Evolutionary conservation across 805 yeast genomes (phyloP).

Genomic region (Starmerella davenportii): DNA sequence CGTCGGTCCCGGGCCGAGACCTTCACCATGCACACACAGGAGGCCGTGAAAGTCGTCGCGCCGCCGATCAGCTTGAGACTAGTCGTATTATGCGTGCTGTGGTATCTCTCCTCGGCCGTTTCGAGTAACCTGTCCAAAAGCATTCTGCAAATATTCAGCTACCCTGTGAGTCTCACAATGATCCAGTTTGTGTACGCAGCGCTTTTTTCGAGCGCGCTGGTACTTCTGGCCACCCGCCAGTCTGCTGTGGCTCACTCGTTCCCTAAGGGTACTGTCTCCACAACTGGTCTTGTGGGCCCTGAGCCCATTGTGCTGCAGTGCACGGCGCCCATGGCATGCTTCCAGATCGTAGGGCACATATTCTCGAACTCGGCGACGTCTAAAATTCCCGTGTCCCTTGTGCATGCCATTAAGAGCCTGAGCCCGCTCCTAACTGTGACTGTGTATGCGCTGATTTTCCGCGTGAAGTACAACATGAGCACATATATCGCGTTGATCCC

Average conservation of each 20-base stretch:
- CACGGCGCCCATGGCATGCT: slow-evolving; percentile 85
- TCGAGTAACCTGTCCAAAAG: slow-evolving; percentile 69
- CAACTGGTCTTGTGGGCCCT: slow-evolving; percentile 17
- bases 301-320: slow-evolving; percentile 18
- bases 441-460: slow-evolving; percentile 49
- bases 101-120: slow-evolving; percentile 70
- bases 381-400: slow-evolving; percentile 80
- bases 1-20: slow-evolving; percentile 12
- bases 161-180: slow-evolving; percentile 81
- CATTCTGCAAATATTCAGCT: slow-evolving; percentile 48
- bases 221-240: slow-evolving; percentile 23
- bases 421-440: slow-evolving; percentile 78
- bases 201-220: slow-evolving; percentile 29
- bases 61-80: slow-evolving; percentile 30
- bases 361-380: slow-evolving; percentile 85
- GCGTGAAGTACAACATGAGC: slow-evolving; percentile 35
- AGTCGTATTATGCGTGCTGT: slow-evolving; percentile 41
- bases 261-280: slow-evolving; percentile 23
- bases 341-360: slow-evolving; percentile 84
- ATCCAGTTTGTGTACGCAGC: slow-evolving; percentile 67
- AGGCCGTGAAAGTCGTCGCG: slow-evolving; percentile 25
- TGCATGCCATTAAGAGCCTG: slow-evolving; percentile 82
- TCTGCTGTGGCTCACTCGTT: slow-evolving; percentile 21
- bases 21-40: slow-evolving; percentile 19
- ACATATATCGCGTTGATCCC: slow-evolving; percentile 73